These are phyloP conservation scores for Paraglomus occultum DNA, from an alignment of 192 early-diverging fungal genomes.

Conservation along the genomic window DNA sequence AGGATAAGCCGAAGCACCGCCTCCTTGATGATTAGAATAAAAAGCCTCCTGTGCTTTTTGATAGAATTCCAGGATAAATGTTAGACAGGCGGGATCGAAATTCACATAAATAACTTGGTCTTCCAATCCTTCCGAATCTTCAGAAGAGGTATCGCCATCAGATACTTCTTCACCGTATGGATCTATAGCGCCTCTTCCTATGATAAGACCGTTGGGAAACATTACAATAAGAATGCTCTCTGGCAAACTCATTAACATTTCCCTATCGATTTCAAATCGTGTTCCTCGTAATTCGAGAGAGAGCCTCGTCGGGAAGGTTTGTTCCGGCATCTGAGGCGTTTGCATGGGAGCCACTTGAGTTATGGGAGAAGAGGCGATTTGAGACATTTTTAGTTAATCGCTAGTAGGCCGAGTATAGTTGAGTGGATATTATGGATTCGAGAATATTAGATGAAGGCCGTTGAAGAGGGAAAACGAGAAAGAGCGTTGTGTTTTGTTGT, in stretches of 20 bases:
- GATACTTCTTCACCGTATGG: constrained; percentile 38
- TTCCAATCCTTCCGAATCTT: constrained; percentile 41
- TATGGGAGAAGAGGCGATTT: constrained; percentile 18
- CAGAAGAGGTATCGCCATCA: constrained; percentile 38
- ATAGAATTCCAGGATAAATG: constrained; percentile 52
- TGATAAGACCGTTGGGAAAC: constrained; percentile 60
- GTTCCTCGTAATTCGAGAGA: constrained; percentile 58
- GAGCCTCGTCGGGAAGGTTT: constrained; percentile 47
- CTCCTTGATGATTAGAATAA: constrained; percentile 33
- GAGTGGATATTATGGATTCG: too few relatives aligned
- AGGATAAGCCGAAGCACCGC: constrained; percentile 22
- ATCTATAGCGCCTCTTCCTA: constrained; percentile 34
- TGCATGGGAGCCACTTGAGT: constrained; percentile 5
- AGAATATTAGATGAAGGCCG: too few relatives aligned
- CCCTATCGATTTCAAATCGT: constrained; percentile 54
- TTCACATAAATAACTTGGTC: constrained; percentile 54
- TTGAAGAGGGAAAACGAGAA: too few relatives aligned
- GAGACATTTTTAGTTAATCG: constrained; percentile 19
- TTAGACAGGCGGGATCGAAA: constrained; percentile 54
- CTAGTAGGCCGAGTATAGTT: too few relatives aligned
- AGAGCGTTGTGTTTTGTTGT: too few relatives aligned
- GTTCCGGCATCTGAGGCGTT: constrained; percentile 22
- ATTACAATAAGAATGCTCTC: constrained; percentile 61
- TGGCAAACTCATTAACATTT: constrained; percentile 54
- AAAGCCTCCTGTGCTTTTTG: constrained; percentile 43